Evolutionary conservation across 768 basidiomycete genomes (phyloP).

Genomic region (Leucocoprinus birnbaumii): DNA sequence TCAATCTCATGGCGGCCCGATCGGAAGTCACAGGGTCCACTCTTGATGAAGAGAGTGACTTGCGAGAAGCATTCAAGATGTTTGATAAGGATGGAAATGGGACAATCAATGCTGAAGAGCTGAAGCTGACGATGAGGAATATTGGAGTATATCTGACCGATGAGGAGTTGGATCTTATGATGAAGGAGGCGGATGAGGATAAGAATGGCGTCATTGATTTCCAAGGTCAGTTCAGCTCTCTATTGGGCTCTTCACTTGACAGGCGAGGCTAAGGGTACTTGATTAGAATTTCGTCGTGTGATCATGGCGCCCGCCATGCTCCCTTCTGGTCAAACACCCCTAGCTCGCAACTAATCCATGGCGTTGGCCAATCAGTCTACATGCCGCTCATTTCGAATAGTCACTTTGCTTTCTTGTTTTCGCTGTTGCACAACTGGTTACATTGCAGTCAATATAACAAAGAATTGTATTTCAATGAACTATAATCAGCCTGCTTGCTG

Average conservation of each 20-base stretch:
- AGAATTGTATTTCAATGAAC: background rate
- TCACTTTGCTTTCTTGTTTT: background rate
- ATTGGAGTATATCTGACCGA: constrained; percentile 81
- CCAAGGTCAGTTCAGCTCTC: constrained; percentile 41
- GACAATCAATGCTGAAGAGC: constrained; percentile 81
- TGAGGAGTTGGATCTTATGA: constrained; percentile 85
- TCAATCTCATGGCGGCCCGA: constrained; percentile 77
- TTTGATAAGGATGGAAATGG: constrained; percentile 97
- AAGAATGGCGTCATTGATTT: constrained; percentile 87
- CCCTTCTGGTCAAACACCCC: too few species aligned
- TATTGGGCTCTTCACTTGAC: background rate
- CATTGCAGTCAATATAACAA: background rate
- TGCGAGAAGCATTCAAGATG: constrained; percentile 94
- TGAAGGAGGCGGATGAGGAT: constrained; percentile 82
- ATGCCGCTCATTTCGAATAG: too few species aligned
- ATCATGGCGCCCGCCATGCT: background rate
- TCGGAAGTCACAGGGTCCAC: constrained; percentile 20
- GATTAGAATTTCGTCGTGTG: constrained; percentile 12
- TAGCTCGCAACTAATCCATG: too few species aligned
- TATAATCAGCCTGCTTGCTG: too few species aligned
- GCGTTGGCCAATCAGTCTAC: too few species aligned
- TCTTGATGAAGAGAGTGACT: constrained; percentile 72
- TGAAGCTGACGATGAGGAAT: constrained; percentile 90
- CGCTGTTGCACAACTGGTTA: background rate
- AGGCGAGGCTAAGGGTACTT: background rate